Base-by-base conservation (phyloP, 1,284 basidiomycete genomes). In the Gomphus sp. region DNA sequence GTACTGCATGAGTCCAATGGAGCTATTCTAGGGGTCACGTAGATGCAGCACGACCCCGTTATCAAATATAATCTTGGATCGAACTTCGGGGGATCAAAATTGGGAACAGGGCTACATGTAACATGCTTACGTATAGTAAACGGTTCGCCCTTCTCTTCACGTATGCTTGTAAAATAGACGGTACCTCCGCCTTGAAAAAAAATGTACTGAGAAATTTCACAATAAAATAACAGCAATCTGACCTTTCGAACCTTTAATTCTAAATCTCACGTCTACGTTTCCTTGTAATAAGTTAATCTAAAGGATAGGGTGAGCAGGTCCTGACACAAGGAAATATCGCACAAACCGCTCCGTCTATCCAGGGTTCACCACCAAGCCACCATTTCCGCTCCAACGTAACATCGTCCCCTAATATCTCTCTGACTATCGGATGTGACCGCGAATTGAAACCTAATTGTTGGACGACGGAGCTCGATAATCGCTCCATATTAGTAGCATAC, bases 131-230 rank as follows among this genome's bases (percentile, higher is more conserved):
- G 66, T 4, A 85, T 84, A 37, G 78, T 81, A 68, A 87, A 91
- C 0, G 80, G 78, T 48, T 79, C 72, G 5, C 87, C 88, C 66
- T 89, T 90, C n/a, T 78, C 81, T 71, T 81, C 84, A 50, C 88
- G 77, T 60, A 89, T 84, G 67, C 86, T 89, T 6, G 88, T 90
- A 68, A 90, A 90, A 66, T 90, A 90, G 0, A 90, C 68, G 7
- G 86, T 90, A 6, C 88, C 88, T 14, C 81, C 75, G 18, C 80
- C 86, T 89, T 60, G 3, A 25, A 60, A 52, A 6, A 18, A 1
- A 34, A 10, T 37, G 54, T 25, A 22, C 41, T 48, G 53, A 11
- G 14, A 49, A 39, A 52, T 6, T 47, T 56, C 11, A 39, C 39
- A 18, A 22, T 54, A 5, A 55, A 41, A 10, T 12, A 48, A 43